phyloP scores from a whole-genome alignment of 306 rosid species.

The Cucurbita argyrosperma region DNA sequence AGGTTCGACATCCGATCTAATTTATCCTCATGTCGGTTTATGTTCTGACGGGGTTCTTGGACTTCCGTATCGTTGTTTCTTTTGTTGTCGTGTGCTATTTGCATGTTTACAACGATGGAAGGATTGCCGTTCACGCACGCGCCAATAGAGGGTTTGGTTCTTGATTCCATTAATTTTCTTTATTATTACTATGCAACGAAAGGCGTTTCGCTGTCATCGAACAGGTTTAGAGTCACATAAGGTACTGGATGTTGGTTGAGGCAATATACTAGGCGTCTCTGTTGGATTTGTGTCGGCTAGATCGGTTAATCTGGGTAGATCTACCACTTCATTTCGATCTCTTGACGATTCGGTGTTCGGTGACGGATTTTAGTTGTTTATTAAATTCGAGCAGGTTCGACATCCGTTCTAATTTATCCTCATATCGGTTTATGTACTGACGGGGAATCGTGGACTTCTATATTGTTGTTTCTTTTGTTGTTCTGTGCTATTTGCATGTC shows the following conservation, averaged over 20 bases:
- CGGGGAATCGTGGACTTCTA: background rate
- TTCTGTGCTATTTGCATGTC: background rate
- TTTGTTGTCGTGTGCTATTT: background rate
- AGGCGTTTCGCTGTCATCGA: background rate
- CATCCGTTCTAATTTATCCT: background rate
- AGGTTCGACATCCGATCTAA: background rate
- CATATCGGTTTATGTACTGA: background rate
- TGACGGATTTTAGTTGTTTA: background rate
- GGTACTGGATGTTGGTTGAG: background rate
- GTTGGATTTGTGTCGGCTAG: too few relatives aligned
- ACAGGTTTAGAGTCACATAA: background rate
- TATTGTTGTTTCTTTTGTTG: background rate
- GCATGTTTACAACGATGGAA: background rate
- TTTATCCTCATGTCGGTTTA: background rate
- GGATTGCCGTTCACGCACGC: background rate
- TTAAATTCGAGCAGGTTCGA: background rate
- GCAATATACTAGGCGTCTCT: too few relatives aligned
- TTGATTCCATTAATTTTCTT: background rate
- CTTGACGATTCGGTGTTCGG: too few relatives aligned
- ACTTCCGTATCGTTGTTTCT: background rate
- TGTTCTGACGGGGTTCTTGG: background rate
- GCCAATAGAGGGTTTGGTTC: background rate
- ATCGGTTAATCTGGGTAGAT: background rate
- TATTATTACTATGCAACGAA: background rate
- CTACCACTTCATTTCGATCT: background rate